Evolutionary conservation across 1,284 basidiomycete genomes (phyloP).

Genomic region (Tilletia indica): DNA sequence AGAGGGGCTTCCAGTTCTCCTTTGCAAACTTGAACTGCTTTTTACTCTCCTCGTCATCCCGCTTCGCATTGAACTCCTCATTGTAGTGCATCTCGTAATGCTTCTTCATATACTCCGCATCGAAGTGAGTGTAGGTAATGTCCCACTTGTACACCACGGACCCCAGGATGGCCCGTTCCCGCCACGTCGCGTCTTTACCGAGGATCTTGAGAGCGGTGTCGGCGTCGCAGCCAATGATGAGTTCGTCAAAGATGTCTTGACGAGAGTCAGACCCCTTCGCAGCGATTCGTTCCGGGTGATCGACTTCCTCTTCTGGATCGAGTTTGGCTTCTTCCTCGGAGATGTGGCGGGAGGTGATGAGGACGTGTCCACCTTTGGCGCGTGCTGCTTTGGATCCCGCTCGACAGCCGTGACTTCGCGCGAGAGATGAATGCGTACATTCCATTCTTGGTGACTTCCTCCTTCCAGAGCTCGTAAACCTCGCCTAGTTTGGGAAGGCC

Average conservation of each 20-base stretch:
- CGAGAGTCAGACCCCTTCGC: slow-evolving; percentile 30
- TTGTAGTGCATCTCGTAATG: slow-evolving; percentile 53
- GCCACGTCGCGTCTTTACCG: slow-evolving; percentile 63
- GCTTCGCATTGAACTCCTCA: slow-evolving; percentile 56
- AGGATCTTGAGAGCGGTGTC: slow-evolving; percentile 65
- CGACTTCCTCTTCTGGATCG: slow-evolving; percentile 11
- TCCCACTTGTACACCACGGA: slow-evolving; percentile 63
- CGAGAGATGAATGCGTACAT: slow-evolving; percentile 59
- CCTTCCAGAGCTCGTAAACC: slow-evolving; percentile 62
- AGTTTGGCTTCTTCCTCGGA: slow-evolving; percentile 35
- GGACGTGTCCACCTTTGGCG: slow-evolving; percentile 36
- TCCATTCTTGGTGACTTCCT: slow-evolving; percentile 58
- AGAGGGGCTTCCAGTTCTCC: slow-evolving; percentile 63
- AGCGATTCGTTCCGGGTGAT: slow-evolving; percentile 1
- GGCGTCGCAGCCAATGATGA: slow-evolving; percentile 65
- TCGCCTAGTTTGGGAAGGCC: slow-evolving; percentile 60
- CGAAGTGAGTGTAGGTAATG: slow-evolving; percentile 65
- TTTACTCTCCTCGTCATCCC: slow-evolving; percentile 55
- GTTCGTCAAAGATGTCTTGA: slow-evolving; percentile 65
- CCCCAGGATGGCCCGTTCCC: slow-evolving; percentile 66
- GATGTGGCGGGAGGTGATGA: slow-evolving; percentile 33
- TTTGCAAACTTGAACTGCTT: slow-evolving; percentile 59
- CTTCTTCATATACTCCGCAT: slow-evolving; percentile 64
- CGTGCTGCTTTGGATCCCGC: slow-evolving; percentile 37
- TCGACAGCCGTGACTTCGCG: slow-evolving; percentile 60